Evolutionary conservation across 768 basidiomycete genomes (phyloP), one percentile per base, ranked within the genome.

Genomic region (Pleurotus djamor): DNA sequence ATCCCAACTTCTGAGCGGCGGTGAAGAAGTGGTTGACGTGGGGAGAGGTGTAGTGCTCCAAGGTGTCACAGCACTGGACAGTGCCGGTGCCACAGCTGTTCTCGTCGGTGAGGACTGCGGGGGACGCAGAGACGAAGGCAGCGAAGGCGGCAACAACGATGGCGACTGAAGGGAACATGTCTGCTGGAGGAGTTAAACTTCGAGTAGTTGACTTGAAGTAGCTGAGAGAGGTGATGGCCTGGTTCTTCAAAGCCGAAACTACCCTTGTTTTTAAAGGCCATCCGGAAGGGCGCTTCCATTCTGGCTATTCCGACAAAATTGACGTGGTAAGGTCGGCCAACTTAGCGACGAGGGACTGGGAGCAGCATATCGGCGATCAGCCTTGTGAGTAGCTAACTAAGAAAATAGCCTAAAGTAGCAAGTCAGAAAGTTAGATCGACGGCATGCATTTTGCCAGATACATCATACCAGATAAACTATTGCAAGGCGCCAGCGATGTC

Each of bases 61-160:
- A 21, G 17, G 36, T 56, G 41, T 56, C 28, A 38, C 54, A 56
- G 37, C 54, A 56, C 14, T 56, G 54, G 32, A 56, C 41, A 17
- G 32, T 41, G 28, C 54, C 54, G 28, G 54, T 56, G 36, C 38
- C 17, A 41, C 54, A 56, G 41, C 54, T 56, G 37, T 32, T 43
- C 12, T n/a, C 54, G n/a, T 41, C 54, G 9, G 36, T 36, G 41
- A 56, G 54, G 17, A 38, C 54, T 41, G 38, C 38, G 28, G 54
- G 54, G n/a, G 54, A 43, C 16, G 54, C 54, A 16, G 28, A 28
- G 28, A n/a, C 54, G 28, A 56, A 32, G 6, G 54, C 36, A 10
- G 54, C 54, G 54, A 56, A 44, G 16, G 54, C 54, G 41, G 54
- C 54, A 32, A 44, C 54, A n/a, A 56, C n/a, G 54, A 56, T 14